Evolutionary conservation across 306 rosid species (phyloP).

Genomic region (Cucurbita ficifolia): DNA sequence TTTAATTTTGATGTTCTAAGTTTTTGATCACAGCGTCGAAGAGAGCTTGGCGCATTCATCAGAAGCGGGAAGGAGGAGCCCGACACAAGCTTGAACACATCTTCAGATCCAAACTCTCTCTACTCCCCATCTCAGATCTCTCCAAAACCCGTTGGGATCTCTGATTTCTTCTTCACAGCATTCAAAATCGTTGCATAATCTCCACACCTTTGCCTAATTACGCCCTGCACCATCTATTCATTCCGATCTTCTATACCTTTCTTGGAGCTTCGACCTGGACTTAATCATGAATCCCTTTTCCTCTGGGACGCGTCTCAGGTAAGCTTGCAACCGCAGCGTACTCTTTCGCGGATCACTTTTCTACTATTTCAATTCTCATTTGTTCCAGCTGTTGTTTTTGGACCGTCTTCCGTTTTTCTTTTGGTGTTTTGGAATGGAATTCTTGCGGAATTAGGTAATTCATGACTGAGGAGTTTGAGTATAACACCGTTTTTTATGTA

Average conservation of each 20-base stretch:
- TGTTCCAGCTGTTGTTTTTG: not conserved
- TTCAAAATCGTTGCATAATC: constrained; percentile 9
- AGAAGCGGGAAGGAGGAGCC: constrained; percentile 21
- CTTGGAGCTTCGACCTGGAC: constrained; percentile 23
- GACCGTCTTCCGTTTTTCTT: not conserved
- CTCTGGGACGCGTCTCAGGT: constrained; percentile 97
- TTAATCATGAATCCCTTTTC: constrained; percentile 90
- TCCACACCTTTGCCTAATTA: not conserved
- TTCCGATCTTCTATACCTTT: constrained; percentile 50
- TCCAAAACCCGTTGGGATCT: constrained; percentile 39
- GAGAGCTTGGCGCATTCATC: constrained; percentile 6
- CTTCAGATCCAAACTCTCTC: constrained; percentile 62
- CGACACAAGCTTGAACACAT: constrained; percentile 17
- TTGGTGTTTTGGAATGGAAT: not conserved
- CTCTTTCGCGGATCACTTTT: not conserved
- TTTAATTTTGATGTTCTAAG: not conserved
- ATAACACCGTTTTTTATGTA: not conserved
- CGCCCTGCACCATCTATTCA: not conserved
- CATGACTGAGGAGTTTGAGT: not conserved
- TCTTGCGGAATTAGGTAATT: not conserved
- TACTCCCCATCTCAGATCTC: constrained; percentile 14
- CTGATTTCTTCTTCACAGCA: constrained; percentile 16
- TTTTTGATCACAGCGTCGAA: not conserved
- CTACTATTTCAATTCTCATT: not conserved
- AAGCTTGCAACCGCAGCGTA: constrained; percentile 12